A percentile compares a stretch with the other conserved stretches of the same genome.
phyloP scores from a whole-genome alignment of 176 grass and related monocot species.

The Avena sativa region DNA sequence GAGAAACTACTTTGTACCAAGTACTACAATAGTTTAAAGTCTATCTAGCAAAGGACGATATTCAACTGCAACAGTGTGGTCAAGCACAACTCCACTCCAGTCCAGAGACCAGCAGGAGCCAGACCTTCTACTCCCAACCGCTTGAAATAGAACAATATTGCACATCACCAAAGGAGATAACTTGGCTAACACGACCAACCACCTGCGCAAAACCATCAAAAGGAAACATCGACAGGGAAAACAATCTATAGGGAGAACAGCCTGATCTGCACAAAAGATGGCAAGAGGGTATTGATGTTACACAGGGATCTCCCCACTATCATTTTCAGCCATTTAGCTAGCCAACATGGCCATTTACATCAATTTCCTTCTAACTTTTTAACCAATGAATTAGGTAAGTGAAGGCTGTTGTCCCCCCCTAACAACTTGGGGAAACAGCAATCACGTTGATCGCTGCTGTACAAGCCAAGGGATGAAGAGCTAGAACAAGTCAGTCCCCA shows the following conservation, averaged over 20 bases:
- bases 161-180: background rate
- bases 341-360: constrained; percentile 56
- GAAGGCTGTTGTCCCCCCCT: constrained; percentile 38
- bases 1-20: background rate
- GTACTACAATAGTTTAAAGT: background rate
- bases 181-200: background rate
- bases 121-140: background rate
- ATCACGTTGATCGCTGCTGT: constrained; percentile 64
- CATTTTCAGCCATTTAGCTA: constrained; percentile 34
- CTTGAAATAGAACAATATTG: background rate
- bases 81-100: background rate
- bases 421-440: constrained; percentile 51
- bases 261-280: background rate
- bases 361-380: constrained; percentile 34
- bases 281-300: background rate
- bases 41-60: background rate
- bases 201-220: background rate
- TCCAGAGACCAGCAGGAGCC: background rate
- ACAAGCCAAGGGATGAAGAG: constrained; percentile 48
- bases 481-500: constrained; percentile 25
- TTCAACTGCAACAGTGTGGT: background rate
- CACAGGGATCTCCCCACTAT: background rate
- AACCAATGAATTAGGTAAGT: constrained; percentile 55
- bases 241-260: background rate
- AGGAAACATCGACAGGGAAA: background rate